Percentiles rank a stretch among this genome's conserved stretches.
Evolutionary conservation across 176 grass and related monocot genomes (phyloP).

Genomic region (Zea mays): Zm-B73-REFERENCE-NAM-5.0 NC_050096.1:302966501-302967000

Average conservation of each 20-base stretch:
- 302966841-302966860: too few species aligned
- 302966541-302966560: neutral
- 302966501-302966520: neutral
- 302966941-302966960: too few species aligned
- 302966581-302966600: neutral
- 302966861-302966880: too few species aligned
- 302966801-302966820: constrained; percentile 30
- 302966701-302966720: constrained; percentile 33
- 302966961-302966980: too few species aligned
- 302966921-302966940: too few species aligned
- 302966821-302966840: constrained; percentile 34
- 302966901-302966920: too few species aligned
- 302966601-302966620: neutral
- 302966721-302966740: constrained; percentile 63
- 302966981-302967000: too few species aligned
- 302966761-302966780: constrained; percentile 21
- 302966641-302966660: neutral
- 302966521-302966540: neutral
- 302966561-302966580: neutral
- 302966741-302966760: constrained; percentile 37
- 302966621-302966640: neutral
- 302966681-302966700: constrained; percentile 54
- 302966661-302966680: neutral
- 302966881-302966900: too few species aligned
- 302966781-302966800: constrained; percentile 12